phyloP scores from a whole-genome alignment of 2,329 filamentous ascomycete genomes.

The Aspergillus fischeri region DNA sequence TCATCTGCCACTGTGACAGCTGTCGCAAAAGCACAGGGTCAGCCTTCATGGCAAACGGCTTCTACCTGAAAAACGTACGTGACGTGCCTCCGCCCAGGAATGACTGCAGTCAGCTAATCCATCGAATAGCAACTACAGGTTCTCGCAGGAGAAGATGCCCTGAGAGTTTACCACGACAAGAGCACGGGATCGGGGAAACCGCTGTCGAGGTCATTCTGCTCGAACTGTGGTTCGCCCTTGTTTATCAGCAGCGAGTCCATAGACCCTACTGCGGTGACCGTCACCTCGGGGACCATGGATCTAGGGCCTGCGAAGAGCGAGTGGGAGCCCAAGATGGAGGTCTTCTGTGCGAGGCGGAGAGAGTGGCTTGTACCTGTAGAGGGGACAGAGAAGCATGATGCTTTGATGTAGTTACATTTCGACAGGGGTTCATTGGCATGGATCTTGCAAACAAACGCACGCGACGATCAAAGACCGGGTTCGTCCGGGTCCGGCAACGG shows the following conservation, averaged over 20 bases:
- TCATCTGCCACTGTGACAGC: constrained; percentile 21
- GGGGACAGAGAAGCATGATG: no score
- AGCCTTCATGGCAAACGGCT: constrained; percentile 18
- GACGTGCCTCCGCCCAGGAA: not conserved
- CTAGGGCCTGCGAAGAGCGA: not conserved
- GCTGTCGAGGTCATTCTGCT: constrained; percentile 17
- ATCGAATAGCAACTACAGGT: constrained; percentile 9
- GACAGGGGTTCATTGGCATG: no score
- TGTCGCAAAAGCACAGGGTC: constrained; percentile 22
- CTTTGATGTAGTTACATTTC: no score
- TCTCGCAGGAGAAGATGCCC: constrained; percentile 5
- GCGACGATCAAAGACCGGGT: no score
- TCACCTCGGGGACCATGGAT: constrained; percentile 13
- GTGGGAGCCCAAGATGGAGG: not conserved
- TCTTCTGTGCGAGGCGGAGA: no score
- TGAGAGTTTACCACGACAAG: constrained; percentile 15
- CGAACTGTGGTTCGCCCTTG: constrained; percentile 14
- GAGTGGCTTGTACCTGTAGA: no score
- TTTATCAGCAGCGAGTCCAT: constrained; percentile 1
- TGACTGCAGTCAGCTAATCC: not conserved
- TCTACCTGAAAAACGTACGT: constrained; percentile 12
- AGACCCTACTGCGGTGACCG: not conserved
- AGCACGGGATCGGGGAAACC: constrained; percentile 4
- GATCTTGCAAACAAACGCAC: no score
- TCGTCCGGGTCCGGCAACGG: no score